Conservation (phyloP, 352 stramenopile genomes). For the Pythium rishiriense region DNA sequence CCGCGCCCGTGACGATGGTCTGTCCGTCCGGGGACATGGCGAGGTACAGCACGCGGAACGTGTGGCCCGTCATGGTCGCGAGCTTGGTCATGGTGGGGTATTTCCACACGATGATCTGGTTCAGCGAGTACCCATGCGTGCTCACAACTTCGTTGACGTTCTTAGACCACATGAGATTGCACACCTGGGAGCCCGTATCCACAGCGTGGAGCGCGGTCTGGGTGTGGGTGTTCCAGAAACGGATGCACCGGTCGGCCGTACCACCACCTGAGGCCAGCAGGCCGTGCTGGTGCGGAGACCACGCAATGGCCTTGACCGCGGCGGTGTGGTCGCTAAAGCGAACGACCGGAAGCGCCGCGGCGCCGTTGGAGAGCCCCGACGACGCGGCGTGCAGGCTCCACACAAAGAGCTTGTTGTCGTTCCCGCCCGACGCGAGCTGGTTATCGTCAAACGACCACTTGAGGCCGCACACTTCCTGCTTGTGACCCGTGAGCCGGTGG, state of each 20-base stretch:
- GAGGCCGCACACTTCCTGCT: constrained; percentile 94
- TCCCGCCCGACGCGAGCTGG: constrained; percentile 93
- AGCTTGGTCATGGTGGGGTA: constrained; percentile 97
- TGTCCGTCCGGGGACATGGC: constrained; percentile 96
- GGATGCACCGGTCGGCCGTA: constrained; percentile 96
- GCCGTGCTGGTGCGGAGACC: constrained; percentile 95
- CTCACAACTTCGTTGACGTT: constrained; percentile 98
- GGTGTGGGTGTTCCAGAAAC: constrained; percentile 97
- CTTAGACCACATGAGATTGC: constrained; percentile 97
- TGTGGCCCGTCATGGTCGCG: constrained; percentile 95
- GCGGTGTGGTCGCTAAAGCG: constrained; percentile 95
- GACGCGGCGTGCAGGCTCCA: constrained; percentile 85
- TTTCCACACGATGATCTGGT: constrained; percentile 98
- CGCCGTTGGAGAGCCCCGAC: constrained; percentile 20
- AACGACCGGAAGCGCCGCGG: constrained; percentile 71
- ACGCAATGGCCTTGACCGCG: constrained; percentile 98
- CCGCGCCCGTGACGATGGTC: constrained; percentile 97
- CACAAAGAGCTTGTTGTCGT: constrained; percentile 99
- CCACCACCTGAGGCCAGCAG: constrained; percentile 95
- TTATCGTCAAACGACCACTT: constrained; percentile 95
- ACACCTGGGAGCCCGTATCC: constrained; percentile 96
- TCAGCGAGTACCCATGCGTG: constrained; percentile 98
- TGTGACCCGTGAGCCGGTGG: constrained; percentile 65
- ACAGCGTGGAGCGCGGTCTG: constrained; percentile 88
- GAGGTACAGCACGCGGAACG: constrained; percentile 95